Conservation (phyloP, 176 grass and related monocot species). For the Carex littledalei region DNA sequence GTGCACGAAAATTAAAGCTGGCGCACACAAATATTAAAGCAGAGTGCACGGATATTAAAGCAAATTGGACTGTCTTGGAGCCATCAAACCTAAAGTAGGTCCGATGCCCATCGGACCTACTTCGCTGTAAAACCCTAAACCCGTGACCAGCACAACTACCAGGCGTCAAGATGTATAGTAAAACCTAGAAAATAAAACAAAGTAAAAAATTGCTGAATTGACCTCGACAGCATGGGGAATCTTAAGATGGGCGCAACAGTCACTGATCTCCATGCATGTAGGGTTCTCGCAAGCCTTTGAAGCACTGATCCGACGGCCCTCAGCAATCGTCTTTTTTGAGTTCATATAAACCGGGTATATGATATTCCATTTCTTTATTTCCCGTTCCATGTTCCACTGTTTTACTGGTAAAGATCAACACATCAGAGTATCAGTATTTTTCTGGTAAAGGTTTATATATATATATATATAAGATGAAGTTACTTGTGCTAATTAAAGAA, state of each 20-base stretch:
- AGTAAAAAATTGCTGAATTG: background rate
- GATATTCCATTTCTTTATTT: conserved; percentile 90
- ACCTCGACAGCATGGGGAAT: conserved; percentile 73
- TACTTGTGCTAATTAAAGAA: too few species aligned
- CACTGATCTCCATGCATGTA: conserved; percentile 77
- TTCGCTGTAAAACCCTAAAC: too few species aligned
- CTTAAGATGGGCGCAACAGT: conserved; percentile 69
- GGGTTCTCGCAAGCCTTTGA: conserved; percentile 82
- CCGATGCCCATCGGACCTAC: too few species aligned
- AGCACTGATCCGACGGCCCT: conserved; percentile 66
- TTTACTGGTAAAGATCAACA: too few species aligned
- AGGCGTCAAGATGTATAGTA: background rate
- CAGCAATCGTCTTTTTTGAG: conserved; percentile 87
- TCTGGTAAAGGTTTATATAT: background rate
- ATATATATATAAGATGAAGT: background rate
- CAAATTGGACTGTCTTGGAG: too few species aligned
- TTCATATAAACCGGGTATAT: conserved; percentile 93
- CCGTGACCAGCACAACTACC: background rate
- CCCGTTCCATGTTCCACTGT: background rate
- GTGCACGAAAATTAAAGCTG: too few species aligned
- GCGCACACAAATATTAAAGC: too few species aligned
- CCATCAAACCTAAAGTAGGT: too few species aligned
- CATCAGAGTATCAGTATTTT: background rate
- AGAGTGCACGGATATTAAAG: too few species aligned
- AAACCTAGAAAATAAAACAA: background rate